Conservation (phyloP, 139 green algal genomes). For the Chlamydomonas sp. region DNA sequence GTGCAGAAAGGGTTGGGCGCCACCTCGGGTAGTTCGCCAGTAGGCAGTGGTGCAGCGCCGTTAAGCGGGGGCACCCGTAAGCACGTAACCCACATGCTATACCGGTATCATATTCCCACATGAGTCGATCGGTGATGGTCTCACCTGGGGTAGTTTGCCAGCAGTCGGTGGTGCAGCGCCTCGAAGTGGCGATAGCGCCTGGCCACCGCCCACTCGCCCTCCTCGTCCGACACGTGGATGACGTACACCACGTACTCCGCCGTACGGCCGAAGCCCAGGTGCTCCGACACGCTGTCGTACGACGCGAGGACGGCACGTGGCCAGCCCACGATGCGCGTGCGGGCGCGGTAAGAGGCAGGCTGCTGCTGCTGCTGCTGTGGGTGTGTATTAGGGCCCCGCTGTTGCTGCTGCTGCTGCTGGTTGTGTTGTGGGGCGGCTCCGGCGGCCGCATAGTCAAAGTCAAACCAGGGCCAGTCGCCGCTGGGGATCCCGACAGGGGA, state of each 20-base stretch:
- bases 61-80: not conserved
- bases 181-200: constrained; percentile 47
- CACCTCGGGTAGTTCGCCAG: not conserved
- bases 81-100: too few species aligned
- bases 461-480: constrained; percentile 1
- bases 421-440: not conserved
- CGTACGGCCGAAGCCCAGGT: not conserved
- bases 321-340: not conserved
- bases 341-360: not conserved
- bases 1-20: too few species aligned
- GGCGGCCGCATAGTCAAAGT: constrained; percentile 1
- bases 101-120: too few species aligned
- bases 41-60: constrained; percentile 12
- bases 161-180: constrained; percentile 9
- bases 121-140: not conserved
- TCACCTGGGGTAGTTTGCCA: not conserved
- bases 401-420: not conserved
- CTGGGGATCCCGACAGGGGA: too few species aligned
- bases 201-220: constrained; percentile 73
- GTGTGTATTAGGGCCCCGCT: too few species aligned
- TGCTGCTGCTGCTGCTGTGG: constrained; percentile 7
- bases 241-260: constrained; percentile 79
- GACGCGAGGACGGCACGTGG: constrained; percentile 59
- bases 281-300: constrained; percentile 61
- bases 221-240: constrained; percentile 67